Conservation (phyloP, 2,329 filamentous ascomycete genomes). For the Apiospora phragmitis region DNA sequence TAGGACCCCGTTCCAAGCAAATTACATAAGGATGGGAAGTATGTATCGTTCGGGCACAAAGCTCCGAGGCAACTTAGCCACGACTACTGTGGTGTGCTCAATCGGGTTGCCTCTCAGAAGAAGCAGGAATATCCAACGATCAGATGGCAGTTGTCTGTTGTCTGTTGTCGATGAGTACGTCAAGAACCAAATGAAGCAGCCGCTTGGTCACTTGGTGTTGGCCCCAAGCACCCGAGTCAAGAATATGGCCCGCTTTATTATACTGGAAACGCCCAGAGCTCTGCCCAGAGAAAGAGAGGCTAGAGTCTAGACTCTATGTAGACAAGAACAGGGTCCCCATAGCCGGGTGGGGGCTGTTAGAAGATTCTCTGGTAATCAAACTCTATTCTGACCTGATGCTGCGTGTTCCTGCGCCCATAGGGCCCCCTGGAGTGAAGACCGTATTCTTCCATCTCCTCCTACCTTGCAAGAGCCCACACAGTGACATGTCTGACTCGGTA, state of each 20-base stretch:
- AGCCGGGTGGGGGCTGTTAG: not conserved
- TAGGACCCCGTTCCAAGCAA: too few species aligned
- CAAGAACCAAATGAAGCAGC: too few species aligned
- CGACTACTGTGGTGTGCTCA: too few species aligned
- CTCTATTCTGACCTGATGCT: conserved; percentile 1
- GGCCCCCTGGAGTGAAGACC: not conserved
- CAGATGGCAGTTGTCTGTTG: not conserved
- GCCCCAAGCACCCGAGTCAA: not conserved
- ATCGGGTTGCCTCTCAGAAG: too few species aligned
- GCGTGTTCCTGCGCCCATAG: not conserved
- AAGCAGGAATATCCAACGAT: not conserved
- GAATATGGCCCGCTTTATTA: not conserved
- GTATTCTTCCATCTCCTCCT: not conserved
- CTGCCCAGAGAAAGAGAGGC: not conserved
- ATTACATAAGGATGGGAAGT: too few species aligned
- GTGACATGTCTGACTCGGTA: not conserved
- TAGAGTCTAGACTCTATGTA: not conserved
- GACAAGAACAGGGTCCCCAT: not conserved
- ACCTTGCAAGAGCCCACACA: not conserved
- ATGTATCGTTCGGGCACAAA: too few species aligned
- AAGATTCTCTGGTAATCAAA: conserved; percentile 6
- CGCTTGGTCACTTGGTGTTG: too few species aligned
- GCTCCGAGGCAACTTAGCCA: too few species aligned
- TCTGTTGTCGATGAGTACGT: not conserved
- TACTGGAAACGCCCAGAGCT: conserved; percentile 3